Evolutionary conservation across 495 filamentous ascomycete species (phyloP), one percentile per base, ranked within the genome.

Genomic region (Cercophora samala): DNA sequence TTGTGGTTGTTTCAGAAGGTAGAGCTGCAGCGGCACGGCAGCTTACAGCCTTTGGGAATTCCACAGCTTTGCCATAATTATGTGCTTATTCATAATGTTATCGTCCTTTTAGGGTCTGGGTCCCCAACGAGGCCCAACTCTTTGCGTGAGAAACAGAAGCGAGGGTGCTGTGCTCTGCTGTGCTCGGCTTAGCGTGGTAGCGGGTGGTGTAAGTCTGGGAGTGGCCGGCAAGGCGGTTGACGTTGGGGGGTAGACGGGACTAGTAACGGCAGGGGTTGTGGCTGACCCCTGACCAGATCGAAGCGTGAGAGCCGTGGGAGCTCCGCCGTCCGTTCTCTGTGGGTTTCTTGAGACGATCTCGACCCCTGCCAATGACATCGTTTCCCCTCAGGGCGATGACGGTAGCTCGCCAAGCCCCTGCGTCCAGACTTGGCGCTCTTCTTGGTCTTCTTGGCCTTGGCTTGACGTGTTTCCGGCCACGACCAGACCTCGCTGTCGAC

Each of bases 281-380:
- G 24, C 58, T 24, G 24, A 60, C 66, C 64, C 62, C 58, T 26
- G 42, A 25, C 60, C 2, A 46, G 58, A 5, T 22, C 0, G 8
- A 60, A n/a, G n/a, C n/a, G n/a, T n/a, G n/a, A n/a, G n/a, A n/a
- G n/a, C n/a, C n/a, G n/a, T n/a, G n/a, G n/a, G n/a, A 21, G 29
- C 29, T 32, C 19, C 18, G 2, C 46, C 21, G 23, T 60, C 37
- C 58, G 62, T 68, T 58, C 62, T 61, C 52, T 46, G 23, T 42
- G 53, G 51, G 25, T 55, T 22, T 46, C 37, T 46, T 46, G 37
- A 9, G 37, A 46, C 37, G 37, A 46, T 46, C 37, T 25, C 4
- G 55, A 37, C 60, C 72, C 70, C 68, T 72, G 72, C 62, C 70
- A 66, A 70, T 74, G 72, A 74, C 68, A 68, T 72, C 70, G 66